phyloP scores from a whole-genome alignment of 2,329 filamentous ascomycete species.

The Colletotrichum lentis region DNA sequence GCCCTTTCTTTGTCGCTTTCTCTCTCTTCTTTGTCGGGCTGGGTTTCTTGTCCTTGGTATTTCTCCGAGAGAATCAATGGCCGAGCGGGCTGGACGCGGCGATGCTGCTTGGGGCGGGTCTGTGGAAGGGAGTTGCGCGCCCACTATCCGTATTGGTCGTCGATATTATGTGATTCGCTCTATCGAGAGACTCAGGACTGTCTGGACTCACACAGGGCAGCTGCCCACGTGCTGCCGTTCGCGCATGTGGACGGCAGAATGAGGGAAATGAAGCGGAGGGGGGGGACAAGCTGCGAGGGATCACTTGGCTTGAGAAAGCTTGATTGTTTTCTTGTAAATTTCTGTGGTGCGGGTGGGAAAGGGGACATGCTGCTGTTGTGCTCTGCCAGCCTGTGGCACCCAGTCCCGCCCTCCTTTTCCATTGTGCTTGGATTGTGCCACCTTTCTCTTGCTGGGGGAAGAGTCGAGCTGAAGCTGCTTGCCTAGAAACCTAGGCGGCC shows the following conservation, averaged over 20 bases:
- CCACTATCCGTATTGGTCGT: not conserved
- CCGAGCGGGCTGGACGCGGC: slow-evolving; percentile 25
- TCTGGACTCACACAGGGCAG: slow-evolving; percentile 30
- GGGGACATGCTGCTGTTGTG: not conserved
- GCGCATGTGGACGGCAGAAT: slow-evolving; percentile 26
- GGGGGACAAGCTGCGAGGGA: slow-evolving; percentile 20
- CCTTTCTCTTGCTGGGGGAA: not conserved
- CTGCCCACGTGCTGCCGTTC: slow-evolving; percentile 31
- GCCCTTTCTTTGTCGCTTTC: too few relatives aligned
- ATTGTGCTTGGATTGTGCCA: not conserved
- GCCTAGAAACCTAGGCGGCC: not conserved
- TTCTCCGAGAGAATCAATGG: slow-evolving; percentile 11
- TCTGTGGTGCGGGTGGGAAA: slow-evolving; percentile 21
- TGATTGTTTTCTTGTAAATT: slow-evolving; percentile 16
- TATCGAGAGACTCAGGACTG: not conserved
- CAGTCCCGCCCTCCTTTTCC: not conserved
- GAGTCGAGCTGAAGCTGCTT: slow-evolving; percentile 3
- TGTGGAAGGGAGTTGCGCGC: not conserved
- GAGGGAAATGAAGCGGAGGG: slow-evolving; percentile 27
- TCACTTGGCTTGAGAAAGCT: slow-evolving; percentile 28
- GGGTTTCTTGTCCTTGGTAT: not conserved
- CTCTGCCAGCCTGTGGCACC: not conserved
- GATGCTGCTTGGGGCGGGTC: slow-evolving; percentile 2
- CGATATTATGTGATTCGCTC: not conserved
- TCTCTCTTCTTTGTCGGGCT: too few relatives aligned